These are phyloP conservation scores for Rhytidhysteron rufulum DNA, from an alignment of 2,329 filamentous ascomycete species.

Conservation along the genomic window DNA sequence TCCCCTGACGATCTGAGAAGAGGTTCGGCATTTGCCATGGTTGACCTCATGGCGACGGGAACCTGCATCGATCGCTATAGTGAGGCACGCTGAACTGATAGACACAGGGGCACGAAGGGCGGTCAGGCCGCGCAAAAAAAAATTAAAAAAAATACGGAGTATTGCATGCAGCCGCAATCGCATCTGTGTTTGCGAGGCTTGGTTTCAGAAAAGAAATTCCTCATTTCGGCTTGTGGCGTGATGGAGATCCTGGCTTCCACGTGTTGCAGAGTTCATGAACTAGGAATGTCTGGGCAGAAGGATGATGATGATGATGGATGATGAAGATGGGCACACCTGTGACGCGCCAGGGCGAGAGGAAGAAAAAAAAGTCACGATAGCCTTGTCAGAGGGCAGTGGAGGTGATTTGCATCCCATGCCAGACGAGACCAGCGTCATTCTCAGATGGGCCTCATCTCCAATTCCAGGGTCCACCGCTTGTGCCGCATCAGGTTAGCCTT, in stretches of 20 bases:
- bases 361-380: background rate
- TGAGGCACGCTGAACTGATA: background rate
- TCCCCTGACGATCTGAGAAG: background rate
- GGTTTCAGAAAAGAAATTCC: slow-evolving; percentile 2
- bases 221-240: slow-evolving; percentile 1
- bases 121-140: slow-evolving; percentile 1
- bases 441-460: no score
- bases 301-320: background rate
- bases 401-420: background rate
- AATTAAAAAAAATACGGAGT: slow-evolving; percentile 13
- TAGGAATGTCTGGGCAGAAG: no score
- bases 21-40: background rate
- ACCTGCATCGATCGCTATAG: background rate
- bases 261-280: background rate
- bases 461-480: no score
- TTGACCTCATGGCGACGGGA: background rate
- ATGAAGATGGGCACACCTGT: background rate
- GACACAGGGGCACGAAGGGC: background rate
- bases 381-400: background rate
- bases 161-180: slow-evolving; percentile 15
- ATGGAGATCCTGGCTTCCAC: slow-evolving; percentile 3
- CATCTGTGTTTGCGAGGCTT: background rate
- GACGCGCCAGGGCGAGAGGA: background rate
- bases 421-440: no score
- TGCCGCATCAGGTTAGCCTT: no score